Evolutionary conservation across 2,329 filamentous ascomycete genomes (phyloP).

Genomic region (Coniochaeta pulveracea): DNA sequence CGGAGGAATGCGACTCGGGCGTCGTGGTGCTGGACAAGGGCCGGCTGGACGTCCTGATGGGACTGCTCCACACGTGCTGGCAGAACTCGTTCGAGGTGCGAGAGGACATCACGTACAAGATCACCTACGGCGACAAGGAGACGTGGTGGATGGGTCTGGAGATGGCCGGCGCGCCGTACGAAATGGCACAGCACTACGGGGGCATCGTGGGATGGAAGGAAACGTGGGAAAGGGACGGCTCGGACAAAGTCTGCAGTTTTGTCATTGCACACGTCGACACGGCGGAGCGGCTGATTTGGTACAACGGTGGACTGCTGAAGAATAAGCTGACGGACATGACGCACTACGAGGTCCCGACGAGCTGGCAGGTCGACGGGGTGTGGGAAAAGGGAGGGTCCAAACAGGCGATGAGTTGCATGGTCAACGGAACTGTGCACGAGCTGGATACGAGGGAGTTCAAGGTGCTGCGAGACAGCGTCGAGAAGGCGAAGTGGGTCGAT

Average conservation of each 20-base stretch:
- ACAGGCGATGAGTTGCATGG: conserved; percentile 26
- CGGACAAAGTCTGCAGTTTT: conserved; percentile 23
- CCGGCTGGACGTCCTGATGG: conserved; percentile 22
- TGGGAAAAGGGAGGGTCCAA: conserved; percentile 23
- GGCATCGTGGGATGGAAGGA: conserved; percentile 25
- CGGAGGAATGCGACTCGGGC: conserved; percentile 30
- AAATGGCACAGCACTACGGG: conserved; percentile 28
- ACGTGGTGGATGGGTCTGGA: conserved; percentile 33
- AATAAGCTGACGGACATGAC: conserved; percentile 21
- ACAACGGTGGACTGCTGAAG: conserved; percentile 29
- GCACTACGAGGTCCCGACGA: conserved; percentile 22
- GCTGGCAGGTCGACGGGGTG: conserved; percentile 27
- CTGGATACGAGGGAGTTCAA: conserved; percentile 2
- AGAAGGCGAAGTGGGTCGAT: conserved; percentile 11
- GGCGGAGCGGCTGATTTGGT: conserved; percentile 25
- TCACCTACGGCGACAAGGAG: conserved; percentile 33
- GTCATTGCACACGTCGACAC: conserved; percentile 30
- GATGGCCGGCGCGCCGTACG: conserved; percentile 23
- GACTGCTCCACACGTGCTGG: conserved; percentile 29
- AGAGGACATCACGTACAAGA: conserved; percentile 25
- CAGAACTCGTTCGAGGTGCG: conserved; percentile 28
- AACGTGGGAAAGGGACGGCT: neutral
- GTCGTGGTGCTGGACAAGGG: conserved; percentile 29
- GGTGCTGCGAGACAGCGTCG: conserved; percentile 9
- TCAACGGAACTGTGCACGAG: neutral